Percentiles rank a stretch among this genome's conserved stretches.
Evolutionary conservation across 2,329 filamentous ascomycete species (phyloP).

Genomic region (Botrytis pseudocinerea): DNA sequence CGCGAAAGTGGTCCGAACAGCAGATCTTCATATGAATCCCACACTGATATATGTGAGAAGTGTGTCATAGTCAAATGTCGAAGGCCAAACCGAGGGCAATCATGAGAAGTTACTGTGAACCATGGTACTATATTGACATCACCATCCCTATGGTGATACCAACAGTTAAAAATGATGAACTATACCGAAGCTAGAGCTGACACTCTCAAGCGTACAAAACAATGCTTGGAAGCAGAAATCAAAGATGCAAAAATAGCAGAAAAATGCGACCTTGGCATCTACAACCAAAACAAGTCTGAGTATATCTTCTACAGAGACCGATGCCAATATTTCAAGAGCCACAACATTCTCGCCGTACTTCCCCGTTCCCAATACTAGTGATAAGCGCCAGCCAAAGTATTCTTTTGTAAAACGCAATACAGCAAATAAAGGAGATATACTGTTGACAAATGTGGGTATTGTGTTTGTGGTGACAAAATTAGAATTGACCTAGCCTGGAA

Average conservation of each 20-base stretch:
- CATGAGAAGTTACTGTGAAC: not conserved
- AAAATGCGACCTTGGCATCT: not conserved
- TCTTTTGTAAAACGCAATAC: too few relatives aligned
- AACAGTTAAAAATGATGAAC: not conserved
- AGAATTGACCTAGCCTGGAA: not conserved
- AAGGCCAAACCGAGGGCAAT: too few relatives aligned
- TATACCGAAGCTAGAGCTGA: not conserved
- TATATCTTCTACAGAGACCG: not conserved
- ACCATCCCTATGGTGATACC: too few relatives aligned
- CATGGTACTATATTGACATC: too few relatives aligned
- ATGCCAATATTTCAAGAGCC: not conserved
- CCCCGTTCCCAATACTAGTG: too few relatives aligned
- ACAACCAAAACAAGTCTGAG: not conserved
- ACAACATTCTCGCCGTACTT: not conserved
- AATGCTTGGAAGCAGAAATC: not conserved
- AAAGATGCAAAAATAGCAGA: accelerated
- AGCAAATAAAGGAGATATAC: not conserved
- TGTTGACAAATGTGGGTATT: not conserved
- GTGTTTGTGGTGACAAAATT: not conserved
- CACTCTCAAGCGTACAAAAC: not conserved
- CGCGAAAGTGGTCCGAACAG: not conserved
- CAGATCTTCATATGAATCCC: not conserved
- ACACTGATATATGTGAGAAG: not conserved
- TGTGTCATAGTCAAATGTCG: not conserved
- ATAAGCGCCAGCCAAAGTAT: too few relatives aligned